Base-by-base conservation (phyloP, 192 early-diverging fungal genomes). In the Coemansia umbellata region DNA sequence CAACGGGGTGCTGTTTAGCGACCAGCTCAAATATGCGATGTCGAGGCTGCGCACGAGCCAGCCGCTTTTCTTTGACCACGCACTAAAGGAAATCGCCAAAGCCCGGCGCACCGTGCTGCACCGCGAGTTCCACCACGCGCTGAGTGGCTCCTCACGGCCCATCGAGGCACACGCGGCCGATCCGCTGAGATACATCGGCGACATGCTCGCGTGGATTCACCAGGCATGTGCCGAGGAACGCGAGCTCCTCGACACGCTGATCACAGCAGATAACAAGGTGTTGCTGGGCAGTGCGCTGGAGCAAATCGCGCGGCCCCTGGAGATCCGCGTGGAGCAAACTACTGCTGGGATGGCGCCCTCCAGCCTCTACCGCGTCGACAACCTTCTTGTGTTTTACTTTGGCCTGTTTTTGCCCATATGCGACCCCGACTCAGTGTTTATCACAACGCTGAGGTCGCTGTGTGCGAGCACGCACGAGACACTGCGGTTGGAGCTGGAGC, bases 131-230 rank as follows among this genome's bases (percentile, higher is more conserved):
- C n/a, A n/a, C n/a, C 43, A 13, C 43, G 64, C 63, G 8, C 54
- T 47, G 2, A 22, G 42, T 28, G 66, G 58, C 4, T 37, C 42
- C 7, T 59, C 92, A 6, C 69, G 90, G 32, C 94, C 95, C 0
- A 93, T 98, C 52, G 95, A 98, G 60, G 55, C 94, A 6, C 91
- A 95, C 61, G 91, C 94, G 0, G 90, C 86, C 37, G 95, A 98
- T 63, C 87, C 93, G 1, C 67, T 89, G 51, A 81, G 94, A 27
- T 98, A 95, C 58, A 82, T 91, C 30, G 94, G 94, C 17, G 95
- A 96, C 55, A 95, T 98, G 90, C 66, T 96, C 15, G 95, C 93
- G 0, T 98, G 95, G 95, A 61, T 95, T 1, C 95, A 98, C 80
- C 93, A 96, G 74, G 86, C 91, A 0, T 82, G 81, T 15, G 91